These are phyloP conservation scores for Pseudogymnoascus sp. DNA, from an alignment of 2,329 filamentous ascomycete genomes.

Conservation along the genomic window DNA sequence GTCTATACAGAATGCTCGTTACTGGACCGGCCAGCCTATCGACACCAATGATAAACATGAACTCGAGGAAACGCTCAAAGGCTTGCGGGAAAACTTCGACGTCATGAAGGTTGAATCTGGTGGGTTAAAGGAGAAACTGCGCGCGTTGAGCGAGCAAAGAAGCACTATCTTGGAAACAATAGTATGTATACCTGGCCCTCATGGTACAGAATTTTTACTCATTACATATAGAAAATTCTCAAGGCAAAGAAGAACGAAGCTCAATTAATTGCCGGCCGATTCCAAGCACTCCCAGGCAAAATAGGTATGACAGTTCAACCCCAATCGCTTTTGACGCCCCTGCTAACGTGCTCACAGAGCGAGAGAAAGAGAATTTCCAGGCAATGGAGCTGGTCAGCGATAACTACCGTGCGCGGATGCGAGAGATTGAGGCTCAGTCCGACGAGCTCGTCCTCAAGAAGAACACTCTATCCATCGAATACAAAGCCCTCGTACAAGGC, in stretches of 20 bases:
- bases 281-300: slow-evolving; percentile 59
- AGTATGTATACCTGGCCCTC: slow-evolving; percentile 26
- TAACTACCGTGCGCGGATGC: slow-evolving; percentile 34
- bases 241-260: slow-evolving; percentile 55
- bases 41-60: slow-evolving; percentile 57
- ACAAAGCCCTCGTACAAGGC: slow-evolving; percentile 50
- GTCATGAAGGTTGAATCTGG: slow-evolving; percentile 27
- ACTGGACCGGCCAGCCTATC: slow-evolving; percentile 71
- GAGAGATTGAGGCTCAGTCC: slow-evolving; percentile 42
- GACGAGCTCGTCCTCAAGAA: slow-evolving; percentile 49
- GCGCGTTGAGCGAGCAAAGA: slow-evolving; percentile 31
- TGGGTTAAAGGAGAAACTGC: slow-evolving; percentile 14
- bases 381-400: slow-evolving; percentile 29
- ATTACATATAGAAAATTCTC: slow-evolving; percentile 36
- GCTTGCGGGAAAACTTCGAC: slow-evolving; percentile 20
- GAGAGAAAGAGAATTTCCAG: slow-evolving; percentile 29
- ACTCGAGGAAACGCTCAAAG: slow-evolving; percentile 37
- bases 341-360: slow-evolving; percentile 24
- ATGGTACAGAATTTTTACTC: slow-evolving; percentile 13
- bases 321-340: background rate
- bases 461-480: slow-evolving; percentile 42
- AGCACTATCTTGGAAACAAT: slow-evolving; percentile 30
- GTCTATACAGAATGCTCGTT: slow-evolving; percentile 49
- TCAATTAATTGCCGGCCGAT: slow-evolving; percentile 57
- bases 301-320: slow-evolving; percentile 44